Percentiles rank a stretch among this genome's conserved stretches.
These are phyloP conservation scores for Parastagonospora avenae DNA, from an alignment of 2,329 filamentous ascomycete genomes.

Conservation along the genomic window DNA sequence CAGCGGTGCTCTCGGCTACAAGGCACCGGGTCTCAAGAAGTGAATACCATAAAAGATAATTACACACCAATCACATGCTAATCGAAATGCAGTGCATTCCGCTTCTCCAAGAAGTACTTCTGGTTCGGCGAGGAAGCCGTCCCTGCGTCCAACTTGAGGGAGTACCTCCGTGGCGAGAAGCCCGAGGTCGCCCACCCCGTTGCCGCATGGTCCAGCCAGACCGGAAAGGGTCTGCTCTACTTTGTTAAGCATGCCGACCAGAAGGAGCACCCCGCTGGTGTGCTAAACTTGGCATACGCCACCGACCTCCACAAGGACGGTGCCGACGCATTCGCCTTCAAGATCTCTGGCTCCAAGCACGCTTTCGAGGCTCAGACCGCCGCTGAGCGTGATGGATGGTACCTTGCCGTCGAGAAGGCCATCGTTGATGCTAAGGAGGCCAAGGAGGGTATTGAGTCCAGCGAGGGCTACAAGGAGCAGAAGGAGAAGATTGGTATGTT, in stretches of 20 bases:
- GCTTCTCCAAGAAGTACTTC: slow-evolving; percentile 92
- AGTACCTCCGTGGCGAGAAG: slow-evolving; percentile 90
- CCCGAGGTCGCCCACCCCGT: slow-evolving; percentile 75
- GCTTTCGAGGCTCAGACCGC: slow-evolving; percentile 77
- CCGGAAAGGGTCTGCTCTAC: slow-evolving; percentile 93
- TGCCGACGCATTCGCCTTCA: slow-evolving; percentile 82
- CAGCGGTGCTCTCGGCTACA: slow-evolving; percentile 87
- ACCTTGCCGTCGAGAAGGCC: slow-evolving; percentile 68
- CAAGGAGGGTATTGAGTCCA: slow-evolving; percentile 72
- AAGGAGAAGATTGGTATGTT: slow-evolving; percentile 71
- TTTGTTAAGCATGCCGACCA: slow-evolving; percentile 82
- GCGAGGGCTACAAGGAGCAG: slow-evolving; percentile 87
- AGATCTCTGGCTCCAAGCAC: slow-evolving; percentile 87
- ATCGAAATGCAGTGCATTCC: slow-evolving; percentile 70
- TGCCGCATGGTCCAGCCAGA: slow-evolving; percentile 88
- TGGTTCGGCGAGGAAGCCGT: slow-evolving; percentile 68
- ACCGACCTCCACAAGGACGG: slow-evolving; percentile 78
- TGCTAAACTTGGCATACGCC: slow-evolving; percentile 77
- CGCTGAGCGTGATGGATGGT: slow-evolving; percentile 90
- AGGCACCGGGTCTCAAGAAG: slow-evolving; percentile 88
- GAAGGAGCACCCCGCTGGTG: slow-evolving; percentile 78
- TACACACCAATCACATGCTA: slow-evolving; percentile 8
- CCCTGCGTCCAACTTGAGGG: slow-evolving; percentile 72
- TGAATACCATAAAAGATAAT: slow-evolving; percentile 61
- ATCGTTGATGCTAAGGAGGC: slow-evolving; percentile 76